phyloP scores from a whole-genome alignment of 768 basidiomycete genomes.

The Mycena rosella region DNA sequence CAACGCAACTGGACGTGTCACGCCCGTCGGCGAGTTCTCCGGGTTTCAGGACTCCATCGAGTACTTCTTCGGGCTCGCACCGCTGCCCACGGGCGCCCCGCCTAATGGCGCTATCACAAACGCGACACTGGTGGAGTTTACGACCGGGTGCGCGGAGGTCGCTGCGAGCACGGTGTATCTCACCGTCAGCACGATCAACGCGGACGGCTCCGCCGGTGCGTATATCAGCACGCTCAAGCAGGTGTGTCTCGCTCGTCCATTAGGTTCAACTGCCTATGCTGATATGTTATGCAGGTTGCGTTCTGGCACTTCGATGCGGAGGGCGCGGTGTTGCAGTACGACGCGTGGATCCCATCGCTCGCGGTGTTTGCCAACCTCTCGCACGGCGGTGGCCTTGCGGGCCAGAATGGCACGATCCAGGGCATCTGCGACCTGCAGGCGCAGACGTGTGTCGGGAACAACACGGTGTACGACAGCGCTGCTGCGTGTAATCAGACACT shows the following conservation, averaged over 20 bases:
- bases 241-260: constrained; percentile 1
- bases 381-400: background rate
- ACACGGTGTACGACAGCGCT: constrained; percentile 3
- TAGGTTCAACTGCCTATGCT: background rate
- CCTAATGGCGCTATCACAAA: constrained; percentile 24
- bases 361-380: background rate
- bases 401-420: constrained; percentile 6
- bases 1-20: constrained; percentile 21
- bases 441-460: constrained; percentile 18
- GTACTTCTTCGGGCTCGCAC: constrained; percentile 28
- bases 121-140: constrained; percentile 21
- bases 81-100: constrained; percentile 2
- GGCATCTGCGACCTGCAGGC: constrained; percentile 8
- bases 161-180: constrained; percentile 22
- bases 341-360: constrained; percentile 5
- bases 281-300: background rate
- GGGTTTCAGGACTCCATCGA: constrained; percentile 29
- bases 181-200: constrained; percentile 10
- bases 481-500: constrained; percentile 8
- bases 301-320: constrained; percentile 19
- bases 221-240: constrained; percentile 15
- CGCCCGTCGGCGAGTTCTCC: constrained; percentile 23
- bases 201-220: constrained; percentile 4
- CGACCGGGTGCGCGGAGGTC: constrained; percentile 15
- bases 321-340: constrained; percentile 16